These are phyloP conservation scores for Cardamine chenopodiifolia DNA, from an alignment of 345 rosid species.

Conservation along the genomic window DNA sequence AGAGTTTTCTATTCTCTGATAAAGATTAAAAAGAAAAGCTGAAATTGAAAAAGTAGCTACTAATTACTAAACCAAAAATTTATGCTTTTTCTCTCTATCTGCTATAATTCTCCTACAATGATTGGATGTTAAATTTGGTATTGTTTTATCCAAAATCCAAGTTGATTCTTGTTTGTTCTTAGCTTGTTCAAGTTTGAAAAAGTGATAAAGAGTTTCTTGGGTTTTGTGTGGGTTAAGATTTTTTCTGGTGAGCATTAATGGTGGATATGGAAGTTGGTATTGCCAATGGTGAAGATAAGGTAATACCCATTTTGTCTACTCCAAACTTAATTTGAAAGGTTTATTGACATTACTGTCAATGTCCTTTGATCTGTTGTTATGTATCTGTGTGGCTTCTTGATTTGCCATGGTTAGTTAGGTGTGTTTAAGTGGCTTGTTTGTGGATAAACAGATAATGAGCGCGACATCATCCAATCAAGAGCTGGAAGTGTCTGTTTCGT, in stretches of 20 bases:
- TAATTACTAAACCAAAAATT: constrained; percentile 3
- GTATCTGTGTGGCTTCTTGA: constrained; percentile 17
- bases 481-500: constrained; percentile 74
- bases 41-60: not conserved
- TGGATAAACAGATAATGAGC: constrained; percentile 47
- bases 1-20: not conserved
- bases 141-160: not conserved
- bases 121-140: constrained; percentile 20
- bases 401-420: constrained; percentile 2
- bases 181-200: not conserved
- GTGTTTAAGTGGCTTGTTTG: constrained; percentile 16
- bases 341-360: constrained; percentile 18
- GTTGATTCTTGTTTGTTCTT: not conserved
- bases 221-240: constrained; percentile 38
- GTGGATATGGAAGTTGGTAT: constrained; percentile 51
- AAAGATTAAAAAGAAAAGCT: not conserved
- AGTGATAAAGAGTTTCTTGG: constrained; percentile 11
- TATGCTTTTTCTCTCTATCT: constrained; percentile 32
- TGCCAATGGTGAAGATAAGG: constrained; percentile 55
- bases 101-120: not conserved
- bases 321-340: not conserved
- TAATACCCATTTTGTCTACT: constrained; percentile 24
- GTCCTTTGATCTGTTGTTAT: constrained; percentile 13
- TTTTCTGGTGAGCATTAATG: constrained; percentile 42
- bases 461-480: constrained; percentile 53